These are phyloP conservation scores for Saraca asoca DNA, from an alignment of 331 rosid species.

Conservation along the genomic window DNA sequence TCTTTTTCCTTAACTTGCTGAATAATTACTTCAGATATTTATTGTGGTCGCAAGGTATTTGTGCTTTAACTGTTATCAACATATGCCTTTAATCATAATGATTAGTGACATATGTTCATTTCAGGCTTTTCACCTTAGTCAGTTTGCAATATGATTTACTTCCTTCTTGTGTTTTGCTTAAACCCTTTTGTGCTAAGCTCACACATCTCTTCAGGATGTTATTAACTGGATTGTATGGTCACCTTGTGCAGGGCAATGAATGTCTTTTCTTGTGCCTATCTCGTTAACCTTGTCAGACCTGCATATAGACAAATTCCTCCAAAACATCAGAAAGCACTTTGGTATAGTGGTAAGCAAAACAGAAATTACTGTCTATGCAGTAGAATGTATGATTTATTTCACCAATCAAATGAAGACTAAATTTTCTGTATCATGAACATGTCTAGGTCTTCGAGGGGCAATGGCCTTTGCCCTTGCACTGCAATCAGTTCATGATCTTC, in stretches of 20 bases:
- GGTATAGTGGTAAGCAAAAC: slow-evolving; percentile 80
- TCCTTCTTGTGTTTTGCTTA: neutral
- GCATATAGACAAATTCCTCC: slow-evolving; percentile 66
- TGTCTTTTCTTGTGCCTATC: slow-evolving; percentile 86
- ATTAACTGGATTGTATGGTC: slow-evolving; percentile 28
- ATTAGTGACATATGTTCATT: too few relatives aligned
- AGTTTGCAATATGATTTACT: slow-evolving; percentile 1
- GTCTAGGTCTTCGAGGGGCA: slow-evolving; percentile 91
- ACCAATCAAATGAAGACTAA: slow-evolving; percentile 1
- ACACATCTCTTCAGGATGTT: slow-evolving; percentile 21
- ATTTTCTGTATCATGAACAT: slow-evolving; percentile 6
- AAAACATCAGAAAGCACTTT: slow-evolving; percentile 86
- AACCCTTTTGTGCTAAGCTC: slow-evolving; percentile 16
- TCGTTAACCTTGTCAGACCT: slow-evolving; percentile 86
- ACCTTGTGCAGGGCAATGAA: slow-evolving; percentile 75
- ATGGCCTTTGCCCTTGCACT: slow-evolving; percentile 98
- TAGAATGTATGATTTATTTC: slow-evolving; percentile 27
- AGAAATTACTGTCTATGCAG: slow-evolving; percentile 14
- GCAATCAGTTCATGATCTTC: slow-evolving; percentile 91
- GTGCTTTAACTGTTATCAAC: slow-evolving; percentile 28
- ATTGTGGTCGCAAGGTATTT: slow-evolving; percentile 84
- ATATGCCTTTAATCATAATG: too few relatives aligned
- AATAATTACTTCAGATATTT: slow-evolving; percentile 63
- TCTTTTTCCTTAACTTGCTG: slow-evolving; percentile 56
- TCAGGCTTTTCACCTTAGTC: neutral